Evolutionary conservation across 306 rosid species (phyloP), one percentile per base, ranked within the genome.

Genomic region (Vigna hirtella): DNA sequence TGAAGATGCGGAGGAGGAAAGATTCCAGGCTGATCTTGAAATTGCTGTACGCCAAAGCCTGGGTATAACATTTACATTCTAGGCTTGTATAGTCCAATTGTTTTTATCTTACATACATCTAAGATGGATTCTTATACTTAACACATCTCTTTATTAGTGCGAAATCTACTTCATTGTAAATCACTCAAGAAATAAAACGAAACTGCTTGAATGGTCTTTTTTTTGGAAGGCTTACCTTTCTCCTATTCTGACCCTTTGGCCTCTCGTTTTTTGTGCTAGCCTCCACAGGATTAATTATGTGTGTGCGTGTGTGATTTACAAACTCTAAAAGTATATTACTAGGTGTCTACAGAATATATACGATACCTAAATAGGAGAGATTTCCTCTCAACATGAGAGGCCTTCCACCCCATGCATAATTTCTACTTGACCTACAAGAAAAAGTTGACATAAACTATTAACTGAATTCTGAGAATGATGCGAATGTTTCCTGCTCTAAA

Each of bases 1-100:
- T 73, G 91, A 91, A 72, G 93, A 86, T 40, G 98, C 90, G 8
- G 96, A 91, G 71, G 99, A 96, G 85, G 91, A 96, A 86, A 86
- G 93, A 84, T 96, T 93, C 78, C 98, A 91, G 88, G 99, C 97
- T 65, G 99, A 96, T 74, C 88, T 96, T 76, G 81, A 91, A 82
- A 89, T 75, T 81, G 99, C 99, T 5, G 91, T 89, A 77, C 92
- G 84, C 81, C 93, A 93, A 87, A 96, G 99, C 87, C 94, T 93
- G 66, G 99, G 99, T 96, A 89, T 83, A 66, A 30, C 57, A 55
- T 66, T 40, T 76, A 24, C 34, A 10, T 32, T 48, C 62, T 45
- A 61, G 61, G 66, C 58, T 4, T 73, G 50, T 55, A 24, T 30
- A 43, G 50, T 16, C 18, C 32, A 57, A 43, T 70, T 50, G 57